These are phyloP conservation scores for Xylaria grammica DNA, from an alignment of 495 filamentous ascomycete genomes.

Conservation along the genomic window DNA sequence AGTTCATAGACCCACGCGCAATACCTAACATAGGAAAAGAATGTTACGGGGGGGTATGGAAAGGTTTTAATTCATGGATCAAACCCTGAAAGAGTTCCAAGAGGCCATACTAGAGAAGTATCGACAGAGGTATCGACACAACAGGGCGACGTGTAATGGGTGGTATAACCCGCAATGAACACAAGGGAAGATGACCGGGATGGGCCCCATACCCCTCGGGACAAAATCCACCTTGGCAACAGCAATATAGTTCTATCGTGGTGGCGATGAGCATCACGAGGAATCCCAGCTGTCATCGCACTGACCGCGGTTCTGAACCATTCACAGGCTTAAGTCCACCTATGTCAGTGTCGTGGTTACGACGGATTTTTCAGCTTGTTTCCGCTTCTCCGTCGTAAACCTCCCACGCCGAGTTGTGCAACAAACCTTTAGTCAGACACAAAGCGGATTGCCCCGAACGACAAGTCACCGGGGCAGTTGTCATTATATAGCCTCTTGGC, in stretches of 20 bases:
- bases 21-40: not conserved
- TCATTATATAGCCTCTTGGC: not conserved
- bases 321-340: not conserved
- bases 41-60: no score
- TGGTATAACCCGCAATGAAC: not conserved
- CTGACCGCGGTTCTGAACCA: not conserved
- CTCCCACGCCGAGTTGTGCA: not conserved
- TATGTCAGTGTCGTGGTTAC: constrained; percentile 4
- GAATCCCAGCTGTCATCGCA: not conserved
- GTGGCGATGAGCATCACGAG: not conserved
- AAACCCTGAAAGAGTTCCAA: no score
- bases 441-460: not conserved
- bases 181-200: not conserved
- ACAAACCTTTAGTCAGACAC: not conserved
- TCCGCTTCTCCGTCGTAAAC: not conserved
- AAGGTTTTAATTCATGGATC: no score
- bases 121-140: not conserved
- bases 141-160: not conserved
- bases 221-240: not conserved
- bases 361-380: not conserved
- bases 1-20: not conserved
- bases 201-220: no score
- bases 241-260: not conserved
- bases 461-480: not conserved
- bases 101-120: not conserved